Evolutionary conservation across 202 grass and related monocot genomes (phyloP), one percentile per base, ranked within the genome.

Genomic region (Saccharum hybrid): DNA sequence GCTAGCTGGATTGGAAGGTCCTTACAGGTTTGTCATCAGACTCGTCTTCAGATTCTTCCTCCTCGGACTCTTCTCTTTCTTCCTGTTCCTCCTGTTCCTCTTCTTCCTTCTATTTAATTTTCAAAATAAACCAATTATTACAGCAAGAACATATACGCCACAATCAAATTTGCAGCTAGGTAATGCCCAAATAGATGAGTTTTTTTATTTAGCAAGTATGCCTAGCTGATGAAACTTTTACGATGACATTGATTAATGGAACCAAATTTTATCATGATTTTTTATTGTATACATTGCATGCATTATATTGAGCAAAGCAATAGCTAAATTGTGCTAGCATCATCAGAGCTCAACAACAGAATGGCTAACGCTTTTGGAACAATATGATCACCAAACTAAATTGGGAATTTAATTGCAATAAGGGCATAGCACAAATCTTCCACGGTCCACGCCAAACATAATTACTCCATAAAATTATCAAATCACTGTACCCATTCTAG

Each of bases 41-140:
- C 7, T 91, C 89, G 2, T 88, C 93, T 90, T 92, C 90, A 80
- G 91, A 94, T 88, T 94, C 85, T 81, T 90, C 88, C 74, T 92
- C 92, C 68, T 92, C 91, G 13, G 82, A 82, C 83, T 92, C 91
- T 87, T 96, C 90, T 49, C 60, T 87, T 86, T 94, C 93, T 63
- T 88, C 84, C 56, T 68, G 79, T 66, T 91, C 86, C 41, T 86
- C 82, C 76, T 95, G 81, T 60, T 88, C 81, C 77, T 96, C 93
- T 86, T 71, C 93, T 76, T 78, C 73, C 79, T 80, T 91, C 91
- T 92, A 68, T 75, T 87, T 77, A 10, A 79, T 82, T 84, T 72
- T 34, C 10, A 63, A 84, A 60, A 78, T 13, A 82, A 90, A 77
- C 73, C 14, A 70, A 68, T 81, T 80, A 10, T 45, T 63, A 88